Conservation (phyloP, 768 basidiomycete genomes). For the Leucosporidium scottii region DNA sequence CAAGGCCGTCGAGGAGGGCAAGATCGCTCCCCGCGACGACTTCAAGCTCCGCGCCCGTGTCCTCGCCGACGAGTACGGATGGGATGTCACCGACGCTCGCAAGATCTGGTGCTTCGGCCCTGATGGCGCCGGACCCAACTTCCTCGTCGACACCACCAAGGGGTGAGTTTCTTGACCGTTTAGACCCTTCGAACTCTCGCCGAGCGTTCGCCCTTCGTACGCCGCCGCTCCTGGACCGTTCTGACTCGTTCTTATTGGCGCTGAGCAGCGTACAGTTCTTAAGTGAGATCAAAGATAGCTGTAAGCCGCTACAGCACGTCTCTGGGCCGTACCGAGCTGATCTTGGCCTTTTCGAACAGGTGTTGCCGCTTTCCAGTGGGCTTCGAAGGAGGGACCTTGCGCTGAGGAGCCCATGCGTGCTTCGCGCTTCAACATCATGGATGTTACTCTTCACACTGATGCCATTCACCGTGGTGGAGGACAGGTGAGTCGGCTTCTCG, state of each 20-base stretch:
- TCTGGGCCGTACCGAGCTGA: background rate
- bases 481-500: too few relatives aligned
- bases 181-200: background rate
- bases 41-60: constrained; percentile 92
- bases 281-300: constrained; percentile 99
- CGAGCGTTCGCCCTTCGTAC: too few relatives aligned
- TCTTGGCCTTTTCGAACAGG: background rate
- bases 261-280: constrained; percentile 60
- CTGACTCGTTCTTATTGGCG: background rate
- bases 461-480: constrained; percentile 99
- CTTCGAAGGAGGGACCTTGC: constrained; percentile 71
- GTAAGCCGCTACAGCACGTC: constrained; percentile 38
- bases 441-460: constrained; percentile 71
- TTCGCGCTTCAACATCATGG: constrained; percentile 83
- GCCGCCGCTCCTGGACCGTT: too few relatives aligned
- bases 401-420: constrained; percentile 99
- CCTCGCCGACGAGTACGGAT: constrained; percentile 90
- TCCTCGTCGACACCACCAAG: constrained; percentile 97
- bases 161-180: constrained; percentile 50
- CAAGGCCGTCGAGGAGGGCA: constrained; percentile 81
- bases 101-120: constrained; percentile 99
- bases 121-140: constrained; percentile 91
- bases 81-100: constrained; percentile 98
- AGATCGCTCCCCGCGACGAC: constrained; percentile 85
- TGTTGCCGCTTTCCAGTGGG: constrained; percentile 99